Percentiles rank a stretch among this genome's conserved stretches.
Evolutionary conservation across 2,329 filamentous ascomycete genomes (phyloP).

Genomic region (Bipolaris gigantea): DNA sequence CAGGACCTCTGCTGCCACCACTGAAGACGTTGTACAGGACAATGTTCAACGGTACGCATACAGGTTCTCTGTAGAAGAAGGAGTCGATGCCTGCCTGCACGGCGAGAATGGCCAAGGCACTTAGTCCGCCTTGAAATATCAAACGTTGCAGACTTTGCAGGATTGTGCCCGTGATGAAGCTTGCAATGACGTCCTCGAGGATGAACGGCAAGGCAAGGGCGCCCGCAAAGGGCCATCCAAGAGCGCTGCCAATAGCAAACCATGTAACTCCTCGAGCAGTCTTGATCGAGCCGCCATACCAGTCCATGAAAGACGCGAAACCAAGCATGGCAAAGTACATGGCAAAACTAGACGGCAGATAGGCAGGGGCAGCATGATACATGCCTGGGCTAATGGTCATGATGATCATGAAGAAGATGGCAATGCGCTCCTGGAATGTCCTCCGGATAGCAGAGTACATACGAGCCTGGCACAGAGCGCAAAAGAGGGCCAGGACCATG

Average conservation of each 20-base stretch:
- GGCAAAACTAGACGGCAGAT: constrained; percentile 90
- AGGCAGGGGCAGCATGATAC: constrained; percentile 87
- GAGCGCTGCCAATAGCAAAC: constrained; percentile 80
- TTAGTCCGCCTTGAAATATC: constrained; percentile 65
- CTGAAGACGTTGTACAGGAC: constrained; percentile 94
- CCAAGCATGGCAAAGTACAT: constrained; percentile 94
- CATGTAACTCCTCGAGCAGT: constrained; percentile 85
- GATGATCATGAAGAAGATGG: constrained; percentile 76
- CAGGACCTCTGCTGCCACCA: constrained; percentile 72
- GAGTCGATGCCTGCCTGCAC: constrained; percentile 73
- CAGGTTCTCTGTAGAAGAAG: constrained; percentile 80
- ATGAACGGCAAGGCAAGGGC: constrained; percentile 81
- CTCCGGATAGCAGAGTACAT: constrained; percentile 77
- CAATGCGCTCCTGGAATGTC: constrained; percentile 79
- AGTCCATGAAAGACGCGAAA: constrained; percentile 87
- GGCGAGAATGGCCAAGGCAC: constrained; percentile 66
- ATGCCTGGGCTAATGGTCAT: constrained; percentile 83
- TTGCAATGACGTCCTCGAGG: constrained; percentile 69
- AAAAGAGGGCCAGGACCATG: constrained; percentile 70
- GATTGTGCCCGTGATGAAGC: constrained; percentile 57
- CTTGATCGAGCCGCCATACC: constrained; percentile 70
- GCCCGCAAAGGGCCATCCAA: constrained; percentile 94
- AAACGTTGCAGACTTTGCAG: constrained; percentile 64
- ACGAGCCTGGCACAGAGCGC: constrained; percentile 79
- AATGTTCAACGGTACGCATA: constrained; percentile 86